These are phyloP conservation scores for Haplosporangium sp. DNA, from an alignment of 371 early-diverging fungal genomes.

Conservation along the genomic window DNA sequence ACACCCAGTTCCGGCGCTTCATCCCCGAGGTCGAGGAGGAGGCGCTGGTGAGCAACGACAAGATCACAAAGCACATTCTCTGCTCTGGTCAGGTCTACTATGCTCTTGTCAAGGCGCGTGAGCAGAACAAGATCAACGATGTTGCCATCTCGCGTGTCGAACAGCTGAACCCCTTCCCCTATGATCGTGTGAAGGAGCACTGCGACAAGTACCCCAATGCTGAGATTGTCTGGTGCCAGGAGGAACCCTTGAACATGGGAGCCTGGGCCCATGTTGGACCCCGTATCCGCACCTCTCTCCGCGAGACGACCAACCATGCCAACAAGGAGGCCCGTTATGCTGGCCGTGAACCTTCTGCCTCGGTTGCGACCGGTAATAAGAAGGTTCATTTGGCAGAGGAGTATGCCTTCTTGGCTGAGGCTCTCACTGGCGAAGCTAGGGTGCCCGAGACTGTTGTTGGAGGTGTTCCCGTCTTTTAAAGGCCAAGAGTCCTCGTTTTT, in stretches of 20 bases:
- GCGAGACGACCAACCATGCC: slow-evolving; percentile 75
- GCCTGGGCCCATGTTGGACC: slow-evolving; percentile 91
- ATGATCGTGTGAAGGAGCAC: slow-evolving; percentile 86
- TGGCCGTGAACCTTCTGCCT: slow-evolving; percentile 92
- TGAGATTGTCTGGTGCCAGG: slow-evolving; percentile 94
- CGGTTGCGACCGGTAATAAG: slow-evolving; percentile 97
- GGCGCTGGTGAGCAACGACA: slow-evolving; percentile 75
- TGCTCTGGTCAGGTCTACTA: slow-evolving; percentile 98
- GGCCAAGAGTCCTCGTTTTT: background rate
- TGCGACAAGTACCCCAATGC: slow-evolving; percentile 92
- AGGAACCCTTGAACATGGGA: slow-evolving; percentile 96
- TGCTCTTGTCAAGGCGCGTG: slow-evolving; percentile 86
- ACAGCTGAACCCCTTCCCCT: slow-evolving; percentile 97
- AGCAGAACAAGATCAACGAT: slow-evolving; percentile 83
- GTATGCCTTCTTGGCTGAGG: slow-evolving; percentile 82
- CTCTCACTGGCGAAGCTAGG: slow-evolving; percentile 80
- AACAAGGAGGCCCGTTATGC: slow-evolving; percentile 84
- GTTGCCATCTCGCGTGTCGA: slow-evolving; percentile 95
- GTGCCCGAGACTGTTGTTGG: slow-evolving; percentile 74
- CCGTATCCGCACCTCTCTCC: slow-evolving; percentile 83
- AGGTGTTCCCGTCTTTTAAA: slow-evolving; percentile 75
- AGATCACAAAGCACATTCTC: slow-evolving; percentile 90
- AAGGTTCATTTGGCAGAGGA: slow-evolving; percentile 96
- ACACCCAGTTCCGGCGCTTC: slow-evolving; percentile 88
- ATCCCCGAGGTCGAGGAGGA: slow-evolving; percentile 88